Conservation (phyloP, 2,329 filamentous ascomycete species). For the Ophioceras dolichostomum region DNA sequence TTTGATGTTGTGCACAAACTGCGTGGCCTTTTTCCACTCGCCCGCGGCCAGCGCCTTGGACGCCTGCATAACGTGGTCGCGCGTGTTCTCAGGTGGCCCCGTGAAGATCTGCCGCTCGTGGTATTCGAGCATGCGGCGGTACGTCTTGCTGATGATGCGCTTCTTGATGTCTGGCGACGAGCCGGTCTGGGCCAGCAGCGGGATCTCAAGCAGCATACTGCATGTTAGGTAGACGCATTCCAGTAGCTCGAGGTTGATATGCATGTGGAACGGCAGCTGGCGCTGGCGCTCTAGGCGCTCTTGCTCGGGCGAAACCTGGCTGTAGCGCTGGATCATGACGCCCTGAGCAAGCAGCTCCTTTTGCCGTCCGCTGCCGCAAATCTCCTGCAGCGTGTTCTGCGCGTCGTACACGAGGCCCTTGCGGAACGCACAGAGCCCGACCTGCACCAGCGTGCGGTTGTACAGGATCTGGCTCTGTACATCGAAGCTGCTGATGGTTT, state of each 20-base stretch:
- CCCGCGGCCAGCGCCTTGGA: slow-evolving; percentile 93
- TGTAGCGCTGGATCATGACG: slow-evolving; percentile 96
- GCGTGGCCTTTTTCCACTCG: slow-evolving; percentile 94
- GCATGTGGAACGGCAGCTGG: slow-evolving; percentile 99
- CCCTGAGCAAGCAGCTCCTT: slow-evolving; percentile 97
- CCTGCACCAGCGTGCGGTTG: slow-evolving; percentile 95
- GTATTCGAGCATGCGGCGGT: slow-evolving; percentile 98
- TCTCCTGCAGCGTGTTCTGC: slow-evolving; percentile 94
- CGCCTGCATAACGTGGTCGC: slow-evolving; percentile 98
- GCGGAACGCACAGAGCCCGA: slow-evolving; percentile 96
- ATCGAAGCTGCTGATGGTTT: slow-evolving; percentile 94
- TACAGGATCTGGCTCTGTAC: slow-evolving; percentile 96
- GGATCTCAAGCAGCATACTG: slow-evolving; percentile 98
- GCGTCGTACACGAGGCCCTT: slow-evolving; percentile 94
- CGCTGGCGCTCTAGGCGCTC: slow-evolving; percentile 94
- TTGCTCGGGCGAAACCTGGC: slow-evolving; percentile 92
- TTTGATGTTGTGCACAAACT: slow-evolving; percentile 95
- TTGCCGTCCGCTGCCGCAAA: slow-evolving; percentile 92
- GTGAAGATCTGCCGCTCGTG: slow-evolving; percentile 99
- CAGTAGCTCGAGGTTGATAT: slow-evolving; percentile 97
- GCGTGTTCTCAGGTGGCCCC: slow-evolving; percentile 94
- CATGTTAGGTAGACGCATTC: slow-evolving; percentile 98
- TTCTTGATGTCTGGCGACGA: slow-evolving; percentile 96
- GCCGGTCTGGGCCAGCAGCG: slow-evolving; percentile 88
- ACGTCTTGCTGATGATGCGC: slow-evolving; percentile 97